A percentile compares a stretch with the other conserved stretches of the same genome.
Conservation (phyloP, 306 rosid species). For the Quercus parvula region DNA sequence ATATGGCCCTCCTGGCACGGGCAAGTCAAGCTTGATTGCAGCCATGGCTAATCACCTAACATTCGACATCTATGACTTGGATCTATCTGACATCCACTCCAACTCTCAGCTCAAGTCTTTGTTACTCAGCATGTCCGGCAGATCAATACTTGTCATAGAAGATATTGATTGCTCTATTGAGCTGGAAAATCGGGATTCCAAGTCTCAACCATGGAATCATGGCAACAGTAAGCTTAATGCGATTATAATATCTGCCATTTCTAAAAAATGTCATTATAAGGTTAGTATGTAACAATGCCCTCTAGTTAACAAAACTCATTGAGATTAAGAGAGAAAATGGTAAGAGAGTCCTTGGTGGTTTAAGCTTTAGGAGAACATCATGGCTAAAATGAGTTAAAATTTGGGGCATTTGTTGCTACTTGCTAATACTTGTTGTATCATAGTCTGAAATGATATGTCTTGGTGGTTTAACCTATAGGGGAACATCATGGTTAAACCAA, state of each 20-base stretch:
- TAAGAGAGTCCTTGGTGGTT: too few species aligned
- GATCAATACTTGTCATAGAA: conserved; percentile 33
- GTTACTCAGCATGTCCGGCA: conserved; percentile 14
- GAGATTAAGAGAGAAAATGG: too few species aligned
- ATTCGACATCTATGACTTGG: conserved; percentile 36
- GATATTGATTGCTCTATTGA: conserved; percentile 30
- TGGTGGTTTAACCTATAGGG: too few species aligned
- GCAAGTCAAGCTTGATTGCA: conserved; percentile 40
- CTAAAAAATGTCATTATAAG: not conserved
- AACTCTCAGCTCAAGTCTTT: conserved; percentile 19
- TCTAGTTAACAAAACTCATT: too few species aligned
- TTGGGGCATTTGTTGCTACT: too few species aligned
- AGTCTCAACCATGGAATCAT: not conserved
- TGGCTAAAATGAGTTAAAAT: too few species aligned
- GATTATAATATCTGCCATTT: too few species aligned
- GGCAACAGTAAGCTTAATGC: not conserved
- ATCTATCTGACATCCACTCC: conserved; percentile 4
- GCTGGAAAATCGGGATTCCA: conserved; percentile 5
- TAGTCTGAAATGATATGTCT: too few species aligned
- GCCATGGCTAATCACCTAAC: conserved; percentile 40
- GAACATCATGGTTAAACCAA: too few species aligned
- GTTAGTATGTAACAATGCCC: too few species aligned
- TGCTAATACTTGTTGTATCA: too few species aligned
- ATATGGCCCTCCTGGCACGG: conserved; percentile 39
- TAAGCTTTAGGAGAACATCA: too few species aligned